These are phyloP conservation scores for Acmispon strigosus DNA, from an alignment of 306 rosid genomes.

Conservation along the genomic window DNA sequence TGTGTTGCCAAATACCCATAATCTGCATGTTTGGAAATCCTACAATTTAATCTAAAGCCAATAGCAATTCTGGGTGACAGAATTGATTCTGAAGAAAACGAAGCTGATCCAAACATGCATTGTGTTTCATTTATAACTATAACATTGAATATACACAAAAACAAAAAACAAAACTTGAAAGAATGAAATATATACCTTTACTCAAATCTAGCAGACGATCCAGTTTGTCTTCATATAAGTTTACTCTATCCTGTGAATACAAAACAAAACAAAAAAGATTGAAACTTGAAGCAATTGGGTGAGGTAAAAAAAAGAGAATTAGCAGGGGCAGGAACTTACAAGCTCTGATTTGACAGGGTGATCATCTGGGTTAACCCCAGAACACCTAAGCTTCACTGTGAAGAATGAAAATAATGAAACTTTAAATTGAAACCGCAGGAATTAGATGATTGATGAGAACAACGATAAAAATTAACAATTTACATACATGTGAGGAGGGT, in stretches of 20 bases:
- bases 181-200: constrained; percentile 41
- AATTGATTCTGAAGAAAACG: no score
- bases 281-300: neutral
- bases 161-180: no score
- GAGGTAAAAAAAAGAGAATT: neutral
- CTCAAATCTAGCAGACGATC: constrained; percentile 48
- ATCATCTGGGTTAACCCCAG: constrained; percentile 66
- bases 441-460: neutral
- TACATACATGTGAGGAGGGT: constrained; percentile 52
- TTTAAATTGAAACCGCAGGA: neutral
- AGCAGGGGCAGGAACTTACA: constrained; percentile 41
- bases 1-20: no score
- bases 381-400: constrained; percentile 78
- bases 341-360: constrained; percentile 78
- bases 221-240: constrained; percentile 60
- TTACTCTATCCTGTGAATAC: constrained; percentile 65
- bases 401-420: constrained; percentile 7
- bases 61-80: no score
- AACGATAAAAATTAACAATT: neutral
- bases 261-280: neutral
- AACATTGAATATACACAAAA: neutral
- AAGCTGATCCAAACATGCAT: neutral
- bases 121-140: neutral
- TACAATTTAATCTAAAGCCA: no score
- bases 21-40: no score